These are phyloP conservation scores for Debaryomyces castellii DNA, from an alignment of 805 yeast genomes.

Conservation along the genomic window DNA sequence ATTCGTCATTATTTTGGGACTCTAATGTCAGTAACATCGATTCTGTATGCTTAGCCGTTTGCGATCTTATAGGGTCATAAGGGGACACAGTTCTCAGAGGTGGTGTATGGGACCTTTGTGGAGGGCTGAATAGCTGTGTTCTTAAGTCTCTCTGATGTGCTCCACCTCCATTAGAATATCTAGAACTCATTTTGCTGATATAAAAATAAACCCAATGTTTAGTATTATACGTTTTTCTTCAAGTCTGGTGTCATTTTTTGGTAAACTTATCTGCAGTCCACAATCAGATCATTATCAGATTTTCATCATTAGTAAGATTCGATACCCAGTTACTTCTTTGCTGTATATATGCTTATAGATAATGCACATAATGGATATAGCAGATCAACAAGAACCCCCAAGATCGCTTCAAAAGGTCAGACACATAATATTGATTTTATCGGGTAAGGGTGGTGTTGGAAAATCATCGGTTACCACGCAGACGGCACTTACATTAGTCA, in stretches of 20 bases:
- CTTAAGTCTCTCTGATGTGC: slow-evolving; percentile 44
- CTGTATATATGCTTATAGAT: background rate
- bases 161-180: slow-evolving; percentile 26
- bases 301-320: slow-evolving; percentile 2
- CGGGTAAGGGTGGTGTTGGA: slow-evolving; percentile 98
- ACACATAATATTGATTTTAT: slow-evolving; percentile 77
- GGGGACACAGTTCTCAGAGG: slow-evolving; percentile 38
- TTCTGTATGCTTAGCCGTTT: slow-evolving; percentile 40
- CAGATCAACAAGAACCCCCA: slow-evolving; percentile 22
- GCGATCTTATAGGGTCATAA: slow-evolving; percentile 28
- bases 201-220: too few species aligned
- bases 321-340: background rate
- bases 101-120: slow-evolving; percentile 16
- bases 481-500: slow-evolving; percentile 76
- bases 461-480: slow-evolving; percentile 96
- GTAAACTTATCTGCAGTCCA: background rate
- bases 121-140: slow-evolving; percentile 38
- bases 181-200: slow-evolving; percentile 20
- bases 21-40: slow-evolving; percentile 43
- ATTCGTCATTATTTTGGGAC: slow-evolving; percentile 42
- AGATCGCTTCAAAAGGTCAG: slow-evolving; percentile 50
- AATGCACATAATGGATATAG: slow-evolving; percentile 2
- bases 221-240: background rate
- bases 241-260: background rate
- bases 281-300: background rate